These are phyloP conservation scores for Umbelopsis sp. DNA, from an alignment of 371 early-diverging fungal genomes.

Conservation along the genomic window DNA sequence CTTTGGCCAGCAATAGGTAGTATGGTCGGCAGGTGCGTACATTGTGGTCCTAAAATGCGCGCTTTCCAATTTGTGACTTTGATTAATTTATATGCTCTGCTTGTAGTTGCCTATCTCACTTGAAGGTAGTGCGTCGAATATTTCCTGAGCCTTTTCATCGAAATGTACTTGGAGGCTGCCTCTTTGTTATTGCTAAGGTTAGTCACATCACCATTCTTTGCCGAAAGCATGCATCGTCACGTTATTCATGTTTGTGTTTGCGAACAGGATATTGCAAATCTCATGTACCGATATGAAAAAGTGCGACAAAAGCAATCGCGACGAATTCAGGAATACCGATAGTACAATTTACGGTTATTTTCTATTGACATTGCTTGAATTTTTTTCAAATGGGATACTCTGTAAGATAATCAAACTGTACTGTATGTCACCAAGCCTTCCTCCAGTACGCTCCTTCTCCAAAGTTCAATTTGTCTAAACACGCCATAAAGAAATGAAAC, in stretches of 20 bases:
- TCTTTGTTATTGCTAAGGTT: conserved; percentile 64
- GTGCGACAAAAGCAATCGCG: conserved; percentile 45
- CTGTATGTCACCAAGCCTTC: no score
- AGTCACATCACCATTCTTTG: not conserved
- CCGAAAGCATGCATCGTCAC: not conserved
- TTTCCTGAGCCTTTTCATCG: conserved; percentile 65
- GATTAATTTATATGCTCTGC: not conserved
- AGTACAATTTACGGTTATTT: not conserved
- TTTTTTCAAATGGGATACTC: not conserved
- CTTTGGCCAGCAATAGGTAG: conserved; percentile 53
- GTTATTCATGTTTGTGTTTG: not conserved
- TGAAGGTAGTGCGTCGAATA: conserved; percentile 46
- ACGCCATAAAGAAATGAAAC: no score
- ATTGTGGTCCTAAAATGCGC: no score
- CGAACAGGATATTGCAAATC: conserved; percentile 39
- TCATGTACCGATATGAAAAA: conserved; percentile 43
- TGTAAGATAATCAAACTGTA: not conserved
- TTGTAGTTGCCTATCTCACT: conserved; percentile 48
- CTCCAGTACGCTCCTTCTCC: no score
- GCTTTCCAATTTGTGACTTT: no score
- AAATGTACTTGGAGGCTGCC: conserved; percentile 61
- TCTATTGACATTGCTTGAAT: no score
- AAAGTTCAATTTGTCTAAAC: no score
- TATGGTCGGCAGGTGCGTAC: conserved; percentile 41
- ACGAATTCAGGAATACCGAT: conserved; percentile 25